Base-by-base conservation (phyloP, 148 eudicot genomes). In the Linanthus parryae region DNA sequence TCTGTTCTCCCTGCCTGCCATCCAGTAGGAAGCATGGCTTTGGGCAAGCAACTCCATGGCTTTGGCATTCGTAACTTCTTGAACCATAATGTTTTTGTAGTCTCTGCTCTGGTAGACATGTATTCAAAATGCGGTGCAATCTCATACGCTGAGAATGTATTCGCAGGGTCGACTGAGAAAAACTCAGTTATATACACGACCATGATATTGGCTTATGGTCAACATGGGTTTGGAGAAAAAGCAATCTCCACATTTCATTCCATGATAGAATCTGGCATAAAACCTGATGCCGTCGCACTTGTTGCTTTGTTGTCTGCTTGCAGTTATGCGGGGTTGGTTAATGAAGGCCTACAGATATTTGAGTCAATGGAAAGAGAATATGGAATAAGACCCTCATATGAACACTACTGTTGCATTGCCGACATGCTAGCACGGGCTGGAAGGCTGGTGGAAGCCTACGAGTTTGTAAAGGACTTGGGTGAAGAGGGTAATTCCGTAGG, bases 341-440 rank as follows among this genome's bases (percentile, higher is more conserved):
- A 81, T 35, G 87, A 86, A 67, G 98, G 98, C 51, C 81, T 91
- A 67, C 59, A 66, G 49, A 67, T 91, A 52, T 74, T 78, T 48
- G 69, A 81, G 43, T 68, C 85, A 29, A 86, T 91, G 94, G 88
- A 81, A 60, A 62, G 25, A 41, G 64, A 73, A 44, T 81, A 79
- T 36, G 74, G 75, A 15, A 67, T 83, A 15, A 36, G 38, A 29
- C 95, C 95, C 54, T 82, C 79, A 39, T 33, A 57, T 33, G 98
- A 91, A 59, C 98, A 83, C 43, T 73, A 79, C 59, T 81, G 81
- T 56, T 91, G 98, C 58, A 60, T 91, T 31, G 80, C 77, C 18
- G 95, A 91, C 73, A 91, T 91, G 82, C 67, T 85, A 58, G 95
- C 86, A 63, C 71, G 88, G 70, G 85, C 70, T 60, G 95, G 92